phyloP scores from a whole-genome alignment of 495 filamentous ascomycete genomes.

The Penicillium ucsense region DNA sequence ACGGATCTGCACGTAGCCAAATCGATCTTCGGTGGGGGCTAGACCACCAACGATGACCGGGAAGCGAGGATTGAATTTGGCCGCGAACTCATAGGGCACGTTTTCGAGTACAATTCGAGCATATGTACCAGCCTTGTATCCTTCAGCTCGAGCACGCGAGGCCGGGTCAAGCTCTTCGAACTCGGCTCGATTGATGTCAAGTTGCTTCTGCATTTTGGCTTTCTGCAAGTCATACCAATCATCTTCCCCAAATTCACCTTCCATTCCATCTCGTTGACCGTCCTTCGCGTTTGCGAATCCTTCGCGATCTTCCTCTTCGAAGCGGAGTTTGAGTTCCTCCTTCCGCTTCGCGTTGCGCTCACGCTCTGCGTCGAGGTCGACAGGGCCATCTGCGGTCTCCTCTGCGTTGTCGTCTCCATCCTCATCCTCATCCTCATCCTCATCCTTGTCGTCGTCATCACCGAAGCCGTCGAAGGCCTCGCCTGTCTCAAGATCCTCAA shows the following conservation, averaged over 20 bases:
- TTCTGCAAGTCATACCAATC: slow-evolving; percentile 99
- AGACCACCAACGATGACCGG: slow-evolving; percentile 87
- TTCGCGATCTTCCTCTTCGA: slow-evolving; percentile 94
- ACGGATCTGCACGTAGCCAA: slow-evolving; percentile 87
- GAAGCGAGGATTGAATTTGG: slow-evolving; percentile 73
- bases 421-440: slow-evolving; percentile 17
- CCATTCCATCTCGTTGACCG: slow-evolving; percentile 47
- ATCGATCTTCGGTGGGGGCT: slow-evolving; percentile 84
- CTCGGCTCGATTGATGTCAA: slow-evolving; percentile 87
- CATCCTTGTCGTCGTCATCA: slow-evolving; percentile 26
- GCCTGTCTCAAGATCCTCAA: slow-evolving; percentile 79
- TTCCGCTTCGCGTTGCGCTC: slow-evolving; percentile 85
- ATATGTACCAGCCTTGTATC: slow-evolving; percentile 87
- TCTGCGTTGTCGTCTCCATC: slow-evolving; percentile 12
- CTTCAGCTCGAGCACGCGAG: slow-evolving; percentile 74
- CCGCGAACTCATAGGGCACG: slow-evolving; percentile 84
- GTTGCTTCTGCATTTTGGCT: slow-evolving; percentile 84
- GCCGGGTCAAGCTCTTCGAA: slow-evolving; percentile 75
- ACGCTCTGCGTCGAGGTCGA: slow-evolving; percentile 69
- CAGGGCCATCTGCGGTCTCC: slow-evolving; percentile 21
- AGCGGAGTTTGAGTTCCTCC: slow-evolving; percentile 86
- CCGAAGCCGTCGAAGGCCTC: slow-evolving; percentile 43
- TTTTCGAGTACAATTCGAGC: slow-evolving; percentile 79
- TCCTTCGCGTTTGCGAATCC: slow-evolving; percentile 82
- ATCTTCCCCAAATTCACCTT: slow-evolving; percentile 85